phyloP scores from a whole-genome alignment of 75 land plant species.

The Azolla pinnata region DNA sequence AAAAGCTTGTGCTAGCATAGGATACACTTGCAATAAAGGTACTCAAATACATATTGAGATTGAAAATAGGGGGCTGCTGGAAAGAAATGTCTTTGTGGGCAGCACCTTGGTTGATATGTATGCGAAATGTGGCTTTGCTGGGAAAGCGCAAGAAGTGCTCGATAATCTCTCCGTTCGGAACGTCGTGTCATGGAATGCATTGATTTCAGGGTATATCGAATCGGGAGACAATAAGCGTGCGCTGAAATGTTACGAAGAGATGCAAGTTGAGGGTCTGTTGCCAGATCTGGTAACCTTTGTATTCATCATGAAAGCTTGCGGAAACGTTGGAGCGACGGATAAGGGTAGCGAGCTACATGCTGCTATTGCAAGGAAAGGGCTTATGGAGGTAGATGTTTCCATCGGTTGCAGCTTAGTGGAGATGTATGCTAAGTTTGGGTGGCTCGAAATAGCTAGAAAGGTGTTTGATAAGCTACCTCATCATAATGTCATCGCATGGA shows the following conservation, averaged over 20 bases:
- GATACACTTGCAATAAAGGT: not conserved
- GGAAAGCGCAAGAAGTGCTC: constrained; percentile 5
- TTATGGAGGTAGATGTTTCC: not conserved
- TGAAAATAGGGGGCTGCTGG: not conserved
- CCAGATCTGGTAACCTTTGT: constrained; percentile 6
- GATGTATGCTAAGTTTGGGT: constrained; percentile 24
- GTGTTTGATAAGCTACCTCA: constrained; percentile 32
- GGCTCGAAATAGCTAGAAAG: constrained; percentile 15
- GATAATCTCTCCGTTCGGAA: constrained; percentile 5
- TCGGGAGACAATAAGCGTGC: constrained; percentile 9
- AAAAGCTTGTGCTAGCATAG: not conserved
- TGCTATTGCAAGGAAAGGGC: not conserved
- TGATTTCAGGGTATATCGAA: constrained; percentile 15
- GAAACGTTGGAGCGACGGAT: constrained; percentile 2
- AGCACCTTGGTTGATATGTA: not conserved
- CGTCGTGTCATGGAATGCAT: constrained; percentile 17
- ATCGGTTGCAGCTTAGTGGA: too few species aligned
- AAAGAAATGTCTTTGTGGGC: not conserved
- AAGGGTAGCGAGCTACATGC: constrained; percentile 11
- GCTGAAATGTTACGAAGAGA: constrained; percentile 5
- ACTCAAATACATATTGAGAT: not conserved
- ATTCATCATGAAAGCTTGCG: constrained; percentile 14
- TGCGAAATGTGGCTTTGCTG: not conserved
- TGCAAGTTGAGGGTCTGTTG: constrained; percentile 3
- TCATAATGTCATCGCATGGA: constrained; percentile 30